Conservation (phyloP, 2,329 filamentous ascomycete genomes). For the Blumeria hordei region DNA sequence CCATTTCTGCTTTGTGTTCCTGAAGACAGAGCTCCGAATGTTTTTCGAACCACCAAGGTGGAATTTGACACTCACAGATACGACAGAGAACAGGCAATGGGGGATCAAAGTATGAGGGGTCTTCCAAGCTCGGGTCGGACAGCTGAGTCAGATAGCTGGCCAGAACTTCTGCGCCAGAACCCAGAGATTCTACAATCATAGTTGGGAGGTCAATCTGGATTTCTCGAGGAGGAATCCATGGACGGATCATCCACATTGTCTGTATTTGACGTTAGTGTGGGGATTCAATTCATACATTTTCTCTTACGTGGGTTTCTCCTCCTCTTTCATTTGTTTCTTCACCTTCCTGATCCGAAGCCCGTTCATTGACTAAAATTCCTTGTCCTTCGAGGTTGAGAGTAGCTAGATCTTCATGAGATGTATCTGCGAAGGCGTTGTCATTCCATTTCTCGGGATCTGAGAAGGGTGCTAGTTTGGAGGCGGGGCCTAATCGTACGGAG, state of each 20-base stretch:
- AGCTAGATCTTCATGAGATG: slow-evolving; percentile 20
- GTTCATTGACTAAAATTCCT: slow-evolving; percentile 94
- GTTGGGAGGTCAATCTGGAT: slow-evolving; percentile 86
- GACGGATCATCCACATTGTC: slow-evolving; percentile 99
- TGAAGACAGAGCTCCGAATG: slow-evolving; percentile 90
- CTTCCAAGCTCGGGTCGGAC: slow-evolving; percentile 59
- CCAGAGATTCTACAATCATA: slow-evolving; percentile 75
- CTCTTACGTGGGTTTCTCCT: slow-evolving; percentile 68
- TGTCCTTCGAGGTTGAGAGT: slow-evolving; percentile 75
- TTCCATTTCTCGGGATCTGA: slow-evolving; percentile 11
- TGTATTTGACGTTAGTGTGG: slow-evolving; percentile 17
- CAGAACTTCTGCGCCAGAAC: slow-evolving; percentile 81
- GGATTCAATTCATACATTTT: slow-evolving; percentile 4
- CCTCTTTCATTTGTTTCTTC: slow-evolving; percentile 28
- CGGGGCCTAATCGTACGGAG: slow-evolving; percentile 41
- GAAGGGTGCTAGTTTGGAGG: slow-evolving; percentile 35
- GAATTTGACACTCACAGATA: slow-evolving; percentile 92
- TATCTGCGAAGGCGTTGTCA: slow-evolving; percentile 9
- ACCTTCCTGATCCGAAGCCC: slow-evolving; percentile 20
- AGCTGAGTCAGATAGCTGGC: slow-evolving; percentile 80
- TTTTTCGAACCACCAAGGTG: slow-evolving; percentile 99
- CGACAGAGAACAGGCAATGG: slow-evolving; percentile 75
- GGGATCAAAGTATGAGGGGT: slow-evolving; percentile 51
- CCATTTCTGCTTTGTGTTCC: slow-evolving; percentile 91
- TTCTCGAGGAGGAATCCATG: slow-evolving; percentile 67